A percentile compares a stretch with the other conserved stretches of the same genome.
Conservation (phyloP, 2,329 filamentous ascomycete genomes). For the Delphinella strobiligena region DNA sequence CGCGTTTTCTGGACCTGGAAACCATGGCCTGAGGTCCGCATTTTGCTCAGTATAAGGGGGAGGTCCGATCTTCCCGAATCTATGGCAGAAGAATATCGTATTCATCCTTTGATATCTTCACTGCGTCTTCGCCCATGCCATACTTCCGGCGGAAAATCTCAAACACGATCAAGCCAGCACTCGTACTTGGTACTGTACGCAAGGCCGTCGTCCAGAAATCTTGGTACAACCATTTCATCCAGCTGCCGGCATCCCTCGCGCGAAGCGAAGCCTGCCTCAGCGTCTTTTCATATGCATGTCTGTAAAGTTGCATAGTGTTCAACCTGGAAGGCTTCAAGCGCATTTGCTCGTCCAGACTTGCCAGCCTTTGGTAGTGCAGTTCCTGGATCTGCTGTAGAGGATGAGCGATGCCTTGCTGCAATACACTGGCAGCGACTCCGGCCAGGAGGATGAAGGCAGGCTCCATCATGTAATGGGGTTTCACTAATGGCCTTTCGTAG, state of each 20-base stretch:
- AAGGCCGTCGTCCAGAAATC: slow-evolving; percentile 64
- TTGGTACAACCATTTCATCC: slow-evolving; percentile 54
- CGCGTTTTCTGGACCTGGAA: slow-evolving; percentile 2
- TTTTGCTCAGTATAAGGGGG: not conserved
- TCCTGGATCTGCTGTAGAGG: slow-evolving; percentile 60
- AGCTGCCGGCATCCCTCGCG: slow-evolving; percentile 45
- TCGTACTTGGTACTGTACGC: slow-evolving; percentile 64
- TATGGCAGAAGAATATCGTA: slow-evolving; percentile 56
- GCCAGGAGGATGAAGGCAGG: slow-evolving; percentile 59
- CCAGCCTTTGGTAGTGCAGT: slow-evolving; percentile 60
- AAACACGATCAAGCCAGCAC: slow-evolving; percentile 66
- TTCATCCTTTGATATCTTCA: slow-evolving; percentile 54
- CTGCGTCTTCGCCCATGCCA: slow-evolving; percentile 48
- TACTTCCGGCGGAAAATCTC: slow-evolving; percentile 65
- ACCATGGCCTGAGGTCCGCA: not conserved
- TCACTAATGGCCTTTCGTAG: slow-evolving; percentile 40
- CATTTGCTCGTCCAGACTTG: slow-evolving; percentile 53
- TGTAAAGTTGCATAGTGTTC: slow-evolving; percentile 52
- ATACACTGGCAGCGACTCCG: slow-evolving; percentile 55
- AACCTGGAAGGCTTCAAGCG: slow-evolving; percentile 5
- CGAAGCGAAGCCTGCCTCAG: slow-evolving; percentile 47
- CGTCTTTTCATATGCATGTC: slow-evolving; percentile 58
- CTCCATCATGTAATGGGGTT: slow-evolving; percentile 64
- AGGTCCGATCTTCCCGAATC: slow-evolving; percentile 7
- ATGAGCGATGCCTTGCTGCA: slow-evolving; percentile 59